phyloP scores from a whole-genome alignment of 2,329 filamentous ascomycete genomes.

The Exophiala oligosperma region DNA sequence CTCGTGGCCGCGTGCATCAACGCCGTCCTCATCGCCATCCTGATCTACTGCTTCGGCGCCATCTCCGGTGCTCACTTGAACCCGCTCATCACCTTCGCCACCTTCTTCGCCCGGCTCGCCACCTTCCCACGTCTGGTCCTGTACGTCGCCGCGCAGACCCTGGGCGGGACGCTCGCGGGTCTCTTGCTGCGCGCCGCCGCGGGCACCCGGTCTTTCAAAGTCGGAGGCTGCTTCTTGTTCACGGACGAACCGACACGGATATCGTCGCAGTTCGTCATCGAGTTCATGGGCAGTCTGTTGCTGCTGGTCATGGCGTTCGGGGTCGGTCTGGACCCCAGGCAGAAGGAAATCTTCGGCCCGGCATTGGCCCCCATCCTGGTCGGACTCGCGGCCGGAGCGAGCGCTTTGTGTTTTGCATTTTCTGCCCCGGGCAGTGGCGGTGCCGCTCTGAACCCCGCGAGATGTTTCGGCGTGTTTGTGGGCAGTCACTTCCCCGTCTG shows the following conservation, averaged over 20 bases:
- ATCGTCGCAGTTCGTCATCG: conserved; percentile 48
- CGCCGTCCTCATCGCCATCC: conserved; percentile 44
- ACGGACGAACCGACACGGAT: conserved; percentile 35
- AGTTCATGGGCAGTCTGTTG: conserved; percentile 48
- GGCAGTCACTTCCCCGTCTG: conserved; percentile 36
- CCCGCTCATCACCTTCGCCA: conserved; percentile 54
- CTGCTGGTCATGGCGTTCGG: conserved; percentile 54
- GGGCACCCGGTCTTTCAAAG: conserved; percentile 35
- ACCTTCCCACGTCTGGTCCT: conserved; percentile 50
- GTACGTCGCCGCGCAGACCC: conserved; percentile 48
- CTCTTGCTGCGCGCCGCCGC: conserved; percentile 42
- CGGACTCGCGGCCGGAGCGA: conserved; percentile 41
- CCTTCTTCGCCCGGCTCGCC: conserved; percentile 52
- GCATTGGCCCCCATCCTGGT: conserved; percentile 52
- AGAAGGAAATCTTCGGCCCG: conserved; percentile 51
- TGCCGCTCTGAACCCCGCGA: conserved; percentile 46
- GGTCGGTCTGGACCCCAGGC: conserved; percentile 55
- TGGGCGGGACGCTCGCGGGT: conserved; percentile 48
- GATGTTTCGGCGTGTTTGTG: conserved; percentile 47
- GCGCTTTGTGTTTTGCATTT: conserved; percentile 41
- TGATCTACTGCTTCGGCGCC: conserved; percentile 52
- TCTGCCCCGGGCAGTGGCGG: conserved; percentile 44
- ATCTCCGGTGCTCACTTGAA: conserved; percentile 56
- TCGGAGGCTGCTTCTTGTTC: conserved; percentile 43
- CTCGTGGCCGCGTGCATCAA: conserved; percentile 42